Base-by-base conservation (phyloP, 2,329 filamentous ascomycete genomes). In the Fusarium austroafricanum region DNA sequence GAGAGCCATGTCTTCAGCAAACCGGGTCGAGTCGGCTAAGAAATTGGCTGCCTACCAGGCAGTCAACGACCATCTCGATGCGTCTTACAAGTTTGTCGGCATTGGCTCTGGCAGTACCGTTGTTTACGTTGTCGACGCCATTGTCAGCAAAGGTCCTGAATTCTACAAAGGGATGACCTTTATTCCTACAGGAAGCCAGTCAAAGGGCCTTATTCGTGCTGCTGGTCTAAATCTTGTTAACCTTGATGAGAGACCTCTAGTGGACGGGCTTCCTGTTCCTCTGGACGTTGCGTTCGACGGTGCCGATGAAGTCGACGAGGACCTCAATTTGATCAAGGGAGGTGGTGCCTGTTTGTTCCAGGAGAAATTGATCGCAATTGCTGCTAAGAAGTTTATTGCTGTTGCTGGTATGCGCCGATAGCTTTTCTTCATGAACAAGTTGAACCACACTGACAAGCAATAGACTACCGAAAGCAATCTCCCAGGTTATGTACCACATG, bases 281-380 rank as follows among this genome's bases (percentile, higher is more conserved):
- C 86, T 99, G 28, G 95, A 98, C 75, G 91, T 98, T 18, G 92
- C 92, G 49, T 99, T 99, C 77, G 96, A 99, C 76, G 96, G 96
- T 54, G 96, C 96, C 6, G 96, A 99, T 78, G 96, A 99, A 83
- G 94, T 99, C 31, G 96, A 99, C 77, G 90, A 93, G 45, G 92
- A 96, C 52, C 82, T 99, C 62, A 99, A 98, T 80, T 93, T 95
- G 76, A 98, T 99, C 83, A 98, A 98, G 83, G 96, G 96, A 55
- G 96, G 96, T 49, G 96, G 96, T 60, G 96, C 94, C n/a, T 99
- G 96, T 80, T 82, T 98, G 57, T 97, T 97, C 83, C 96, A 98
- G 80, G 96, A 99, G 82, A 99, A 99, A 83, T 85, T 99, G 35
- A 94, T 99, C 6, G 94, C 94, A 7, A 88, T 93, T 62, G 88